phyloP scores from a whole-genome alignment of 257 asterid genomes.

The Salvia rosmarinus region DNA sequence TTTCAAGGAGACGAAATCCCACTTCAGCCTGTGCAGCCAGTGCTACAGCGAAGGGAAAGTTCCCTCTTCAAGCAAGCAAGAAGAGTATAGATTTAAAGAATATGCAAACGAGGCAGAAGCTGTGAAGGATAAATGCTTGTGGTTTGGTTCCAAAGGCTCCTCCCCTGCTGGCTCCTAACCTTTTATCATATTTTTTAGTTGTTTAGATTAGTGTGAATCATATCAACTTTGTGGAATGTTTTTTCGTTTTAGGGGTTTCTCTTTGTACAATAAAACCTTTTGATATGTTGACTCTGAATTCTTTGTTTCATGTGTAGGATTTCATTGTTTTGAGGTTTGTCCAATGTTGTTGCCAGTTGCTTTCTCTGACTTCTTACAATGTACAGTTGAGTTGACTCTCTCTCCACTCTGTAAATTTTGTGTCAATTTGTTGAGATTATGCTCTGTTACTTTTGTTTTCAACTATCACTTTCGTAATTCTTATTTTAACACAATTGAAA shows the following conservation, averaged over 20 bases:
- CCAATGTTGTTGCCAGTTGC: conserved; percentile 21
- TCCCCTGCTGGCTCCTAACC: conserved; percentile 54
- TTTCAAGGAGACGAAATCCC: conserved; percentile 78
- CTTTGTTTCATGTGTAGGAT: conserved; percentile 41
- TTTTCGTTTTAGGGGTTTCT: conserved; percentile 24
- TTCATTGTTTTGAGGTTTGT: conserved; percentile 33
- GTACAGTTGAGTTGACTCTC: conserved; percentile 13
- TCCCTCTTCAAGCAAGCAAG: conserved; percentile 71
- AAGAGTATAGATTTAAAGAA: conserved; percentile 87
- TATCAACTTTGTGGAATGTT: conserved; percentile 40
- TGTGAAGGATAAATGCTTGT: conserved; percentile 82
- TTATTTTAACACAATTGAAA: too few species aligned
- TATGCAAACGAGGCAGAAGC: conserved; percentile 83
- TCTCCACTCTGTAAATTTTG: conserved; percentile 5
- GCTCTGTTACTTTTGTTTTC: neutral
- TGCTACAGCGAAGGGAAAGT: conserved; percentile 95
- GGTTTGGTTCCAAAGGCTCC: conserved; percentile 82
- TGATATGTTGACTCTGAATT: conserved; percentile 40
- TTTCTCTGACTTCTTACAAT: neutral
- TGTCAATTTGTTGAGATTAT: conserved; percentile 8
- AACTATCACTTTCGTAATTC: too few species aligned
- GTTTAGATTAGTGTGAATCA: conserved; percentile 47
- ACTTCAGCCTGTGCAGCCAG: conserved; percentile 76
- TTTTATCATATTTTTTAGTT: conserved; percentile 19
- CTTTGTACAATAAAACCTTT: conserved; percentile 55